Base-by-base conservation (phyloP, 768 basidiomycete genomes). In the Mycena alexandri region DNA sequence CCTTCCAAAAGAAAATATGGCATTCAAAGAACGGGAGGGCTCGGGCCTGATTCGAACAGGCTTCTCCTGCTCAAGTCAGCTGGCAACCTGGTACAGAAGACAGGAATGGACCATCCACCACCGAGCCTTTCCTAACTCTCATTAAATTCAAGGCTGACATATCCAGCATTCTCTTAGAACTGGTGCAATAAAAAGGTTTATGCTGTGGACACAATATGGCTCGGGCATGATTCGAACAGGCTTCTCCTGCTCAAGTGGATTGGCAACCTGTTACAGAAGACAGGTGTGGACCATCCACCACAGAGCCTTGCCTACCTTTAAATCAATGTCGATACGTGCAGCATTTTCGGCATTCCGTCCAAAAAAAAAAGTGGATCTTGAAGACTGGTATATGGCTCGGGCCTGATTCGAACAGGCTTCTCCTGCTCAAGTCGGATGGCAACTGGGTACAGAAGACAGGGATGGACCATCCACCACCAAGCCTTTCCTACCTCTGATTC, bases 11-110 rank as follows among this genome's bases (percentile, higher is more conserved):
- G 9, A 10, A 38, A 38, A 14, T n/a, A 38, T n/a, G n/a, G 29
- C n/a, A 29, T 29, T 29, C 3, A 3, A 29, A 6, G 6, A 6
- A 3, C 3, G 6, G 3, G 3, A 3, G 3, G 21, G 19, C 24
- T 42, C 41, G 21, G 13, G 41, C n/a, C 38, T 55, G 54, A 42
- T 44, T 57, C 42, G 17, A 57, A 43, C 55, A 56, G 41, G 41
- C 41, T 24, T 3, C 25, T 25, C 25, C 25, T 51, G 25, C 14
- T 51, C 10, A 16, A 11, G n/a, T n/a, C n/a, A 14, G 5, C 10
- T 29, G n/a, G n/a, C n/a, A n/a, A n/a, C n/a, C n/a, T n/a, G n/a
- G n/a, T n/a, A n/a, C 48, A 21, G 21, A 22, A 47, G 7, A 7
- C 25, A 25, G 24, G n/a, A 3, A 13, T 51, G 24, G 48, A 51